These are phyloP conservation scores for Verruconis gallopava DNA, from an alignment of 2,329 filamentous ascomycete genomes.

Conservation along the genomic window DNA sequence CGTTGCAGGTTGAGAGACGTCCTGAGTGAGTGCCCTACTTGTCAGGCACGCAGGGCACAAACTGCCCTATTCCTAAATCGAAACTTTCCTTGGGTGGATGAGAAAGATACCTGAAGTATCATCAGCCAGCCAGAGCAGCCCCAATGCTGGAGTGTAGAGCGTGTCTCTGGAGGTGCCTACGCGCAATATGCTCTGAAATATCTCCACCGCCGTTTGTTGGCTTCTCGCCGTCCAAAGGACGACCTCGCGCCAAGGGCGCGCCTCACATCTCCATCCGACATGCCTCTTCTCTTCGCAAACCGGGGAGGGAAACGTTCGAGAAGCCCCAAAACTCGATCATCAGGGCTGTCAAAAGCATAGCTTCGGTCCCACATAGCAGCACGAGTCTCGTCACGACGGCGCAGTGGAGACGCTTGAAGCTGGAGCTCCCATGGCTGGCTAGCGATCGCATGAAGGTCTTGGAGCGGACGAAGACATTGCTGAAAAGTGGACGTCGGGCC, in stretches of 20 bases:
- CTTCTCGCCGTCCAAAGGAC: no score
- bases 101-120: no score
- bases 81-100: no score
- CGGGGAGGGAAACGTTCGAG: slow-evolving; percentile 1
- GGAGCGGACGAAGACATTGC: slow-evolving; percentile 47
- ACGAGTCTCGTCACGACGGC: neutral
- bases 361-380: neutral
- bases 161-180: slow-evolving; percentile 31
- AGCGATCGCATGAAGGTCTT: slow-evolving; percentile 62
- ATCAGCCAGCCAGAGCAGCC: no score
- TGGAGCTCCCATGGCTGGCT: slow-evolving; percentile 46
- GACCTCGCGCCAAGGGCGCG: no score
- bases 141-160: slow-evolving; percentile 33
- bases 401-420: slow-evolving; percentile 28
- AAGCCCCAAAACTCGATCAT: neutral
- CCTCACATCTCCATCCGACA: no score
- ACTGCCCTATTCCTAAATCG: no score
- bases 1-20: no score
- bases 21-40: no score
- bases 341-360: slow-evolving; percentile 5
- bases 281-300: slow-evolving; percentile 2
- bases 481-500: slow-evolving; percentile 47
- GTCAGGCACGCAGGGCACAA: no score
- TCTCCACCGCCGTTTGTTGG: slow-evolving; percentile 11
- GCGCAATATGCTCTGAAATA: slow-evolving; percentile 24